Base-by-base conservation (phyloP, 148 eudicot genomes). In the Heliamphora exappendiculata region DNA sequence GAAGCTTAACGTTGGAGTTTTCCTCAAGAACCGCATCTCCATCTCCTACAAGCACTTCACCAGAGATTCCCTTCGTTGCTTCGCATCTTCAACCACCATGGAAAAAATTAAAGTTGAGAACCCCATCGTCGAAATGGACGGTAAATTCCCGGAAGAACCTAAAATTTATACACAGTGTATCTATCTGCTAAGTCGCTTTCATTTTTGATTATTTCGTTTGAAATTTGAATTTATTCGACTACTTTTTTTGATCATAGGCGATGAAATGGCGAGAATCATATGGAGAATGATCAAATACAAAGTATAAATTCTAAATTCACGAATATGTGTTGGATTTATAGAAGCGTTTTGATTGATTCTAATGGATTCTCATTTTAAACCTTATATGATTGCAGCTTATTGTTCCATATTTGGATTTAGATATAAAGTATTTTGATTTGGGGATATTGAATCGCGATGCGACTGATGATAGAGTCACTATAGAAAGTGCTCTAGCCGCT, bases 101-200 rank as follows among this genome's bases (percentile, higher is more conserved):
- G 83, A 79, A 14, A 88, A 85, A 77, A 28, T 90, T 53, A 70
- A 75, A 70, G 94, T 90, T 7, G 77, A 74, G 19, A 88, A 88
- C 60, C 94, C 94, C 16, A 78, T 90, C 53, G 94, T 90, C 44
- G 94, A 90, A 72, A 90, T 90, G 94, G 94, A 90, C 75, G 93
- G 93, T 90, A 83, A 50, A 5, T 14, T 2, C 50, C 11, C 7
- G 2, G 26, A 22, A 19, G 12, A 31, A 34, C n/a, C 0, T 42
- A 4, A 20, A 51, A 7, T 53, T 53, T 17, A 17, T 53, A 53
- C 7, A 24, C 24, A 53, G n/a, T n/a, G n/a, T n/a, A n/a, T n/a
- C n/a, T n/a, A n/a, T n/a, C n/a, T n/a, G n/a, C n/a, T n/a, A n/a
- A n/a, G n/a, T 81, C 22, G n/a, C 29, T n/a, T 4, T 72, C 13